Conservation (phyloP, 202 grass and related monocot genomes). For the Alloteropsis angusta region DNA sequence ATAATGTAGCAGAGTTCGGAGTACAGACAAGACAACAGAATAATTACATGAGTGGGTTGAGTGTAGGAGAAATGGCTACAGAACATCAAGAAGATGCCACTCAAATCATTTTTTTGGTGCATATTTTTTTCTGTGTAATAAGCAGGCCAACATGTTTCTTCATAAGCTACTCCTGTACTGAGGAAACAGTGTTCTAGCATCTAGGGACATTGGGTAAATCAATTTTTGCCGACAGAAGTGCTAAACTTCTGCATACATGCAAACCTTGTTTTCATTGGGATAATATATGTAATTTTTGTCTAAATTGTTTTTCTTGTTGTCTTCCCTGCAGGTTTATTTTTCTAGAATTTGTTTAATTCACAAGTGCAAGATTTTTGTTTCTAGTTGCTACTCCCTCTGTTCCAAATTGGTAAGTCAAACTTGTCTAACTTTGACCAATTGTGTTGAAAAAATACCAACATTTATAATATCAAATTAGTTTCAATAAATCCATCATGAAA, state of each 20-base stretch:
- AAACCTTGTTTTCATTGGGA: background rate
- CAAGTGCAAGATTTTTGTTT: background rate
- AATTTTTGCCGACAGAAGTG: background rate
- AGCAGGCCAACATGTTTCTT: background rate
- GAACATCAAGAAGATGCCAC: background rate
- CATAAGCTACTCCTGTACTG: background rate
- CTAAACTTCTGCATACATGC: background rate
- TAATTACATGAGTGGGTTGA: background rate
- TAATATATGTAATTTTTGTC: background rate
- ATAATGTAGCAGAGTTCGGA: background rate
- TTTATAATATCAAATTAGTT: too few species aligned
- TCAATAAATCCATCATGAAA: too few species aligned
- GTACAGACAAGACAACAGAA: background rate
- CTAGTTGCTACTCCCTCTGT: too few species aligned
- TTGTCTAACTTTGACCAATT: too few species aligned
- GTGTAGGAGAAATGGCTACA: background rate
- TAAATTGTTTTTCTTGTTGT: background rate
- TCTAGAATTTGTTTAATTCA: background rate
- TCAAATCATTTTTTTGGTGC: background rate
- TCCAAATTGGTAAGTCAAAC: too few species aligned
- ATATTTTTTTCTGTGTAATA: background rate
- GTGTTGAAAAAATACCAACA: too few species aligned
- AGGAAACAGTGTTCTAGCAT: background rate
- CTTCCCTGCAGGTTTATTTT: background rate
- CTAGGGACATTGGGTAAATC: background rate